Percentiles rank a stretch among this genome's conserved stretches.
phyloP scores from a whole-genome alignment of 2,329 filamentous ascomycete genomes.

The Trichoderma sp. region DNA sequence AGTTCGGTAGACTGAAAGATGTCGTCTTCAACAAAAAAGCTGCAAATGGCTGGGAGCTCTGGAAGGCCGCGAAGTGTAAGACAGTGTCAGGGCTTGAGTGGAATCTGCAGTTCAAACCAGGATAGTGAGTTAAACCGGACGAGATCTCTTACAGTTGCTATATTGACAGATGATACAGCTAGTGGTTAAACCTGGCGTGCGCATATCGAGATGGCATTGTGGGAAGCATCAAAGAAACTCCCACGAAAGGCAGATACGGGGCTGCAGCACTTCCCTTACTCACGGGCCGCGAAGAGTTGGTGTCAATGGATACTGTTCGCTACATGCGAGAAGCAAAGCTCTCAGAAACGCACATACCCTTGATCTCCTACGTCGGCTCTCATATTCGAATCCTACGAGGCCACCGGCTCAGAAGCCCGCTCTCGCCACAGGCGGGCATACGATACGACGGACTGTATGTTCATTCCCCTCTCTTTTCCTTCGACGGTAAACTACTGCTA shows the following conservation, averaged over 20 bases:
- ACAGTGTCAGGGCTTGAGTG: slow-evolving; percentile 46
- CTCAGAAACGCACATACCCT: slow-evolving; percentile 51
- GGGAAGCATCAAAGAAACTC: slow-evolving; percentile 46
- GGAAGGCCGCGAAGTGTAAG: slow-evolving; percentile 42
- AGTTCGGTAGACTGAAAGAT: slow-evolving; percentile 46
- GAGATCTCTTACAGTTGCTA: too few relatives aligned
- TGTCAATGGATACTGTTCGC: slow-evolving; percentile 39
- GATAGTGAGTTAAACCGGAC: slow-evolving; percentile 48
- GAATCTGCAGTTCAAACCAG: slow-evolving; percentile 49
- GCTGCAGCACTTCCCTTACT: slow-evolving; percentile 54
- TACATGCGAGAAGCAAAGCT: slow-evolving; percentile 51
- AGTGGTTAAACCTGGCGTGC: slow-evolving; percentile 61
- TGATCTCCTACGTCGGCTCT: slow-evolving; percentile 54
- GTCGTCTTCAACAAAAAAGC: slow-evolving; percentile 44
- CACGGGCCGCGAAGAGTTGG: slow-evolving; percentile 53
- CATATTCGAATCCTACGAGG: slow-evolving; percentile 57
- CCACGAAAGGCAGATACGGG: slow-evolving; percentile 52
- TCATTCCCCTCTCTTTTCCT: slow-evolving; percentile 32
- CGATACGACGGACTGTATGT: slow-evolving; percentile 60
- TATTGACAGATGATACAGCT: slow-evolving; percentile 43
- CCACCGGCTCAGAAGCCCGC: slow-evolving; percentile 51
- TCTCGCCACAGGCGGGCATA: slow-evolving; percentile 55
- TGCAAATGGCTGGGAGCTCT: slow-evolving; percentile 39
- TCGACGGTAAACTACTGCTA: not conserved
- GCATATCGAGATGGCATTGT: slow-evolving; percentile 60